phyloP scores from a whole-genome alignment of 805 yeast genomes.

The Starmerella tilneyi region DNA sequence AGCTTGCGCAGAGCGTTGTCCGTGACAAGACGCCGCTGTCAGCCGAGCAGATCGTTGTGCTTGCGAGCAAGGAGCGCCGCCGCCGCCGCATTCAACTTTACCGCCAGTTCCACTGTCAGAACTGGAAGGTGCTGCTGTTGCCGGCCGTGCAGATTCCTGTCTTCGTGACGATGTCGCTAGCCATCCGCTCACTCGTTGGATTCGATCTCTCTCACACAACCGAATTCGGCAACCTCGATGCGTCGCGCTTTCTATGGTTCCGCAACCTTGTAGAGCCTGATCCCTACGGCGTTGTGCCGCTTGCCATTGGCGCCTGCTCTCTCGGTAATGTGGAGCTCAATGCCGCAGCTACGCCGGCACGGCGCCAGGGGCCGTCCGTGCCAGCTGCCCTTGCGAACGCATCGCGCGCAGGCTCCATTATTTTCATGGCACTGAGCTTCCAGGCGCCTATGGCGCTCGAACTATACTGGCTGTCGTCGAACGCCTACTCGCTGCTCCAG shows the following conservation, averaged over 20 bases:
- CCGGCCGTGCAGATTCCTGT: slow-evolving; percentile 80
- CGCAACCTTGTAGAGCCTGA: slow-evolving; percentile 50
- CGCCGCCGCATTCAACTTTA: slow-evolving; percentile 65
- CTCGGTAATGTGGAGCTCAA: slow-evolving; percentile 78
- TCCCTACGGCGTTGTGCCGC: slow-evolving; percentile 55
- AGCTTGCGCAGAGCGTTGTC: slow-evolving; percentile 36
- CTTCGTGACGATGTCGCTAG: slow-evolving; percentile 70
- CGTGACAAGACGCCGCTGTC: slow-evolving; percentile 38
- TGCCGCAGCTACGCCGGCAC: slow-evolving; percentile 40
- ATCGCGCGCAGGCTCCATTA: slow-evolving; percentile 63
- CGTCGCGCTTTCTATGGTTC: slow-evolving; percentile 48
- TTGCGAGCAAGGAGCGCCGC: slow-evolving; percentile 68
- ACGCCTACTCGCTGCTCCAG: slow-evolving; percentile 62
- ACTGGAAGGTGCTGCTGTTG: slow-evolving; percentile 60
- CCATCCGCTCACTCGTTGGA: slow-evolving; percentile 68
- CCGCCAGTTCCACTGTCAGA: slow-evolving; percentile 53
- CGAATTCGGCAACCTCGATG: slow-evolving; percentile 22
- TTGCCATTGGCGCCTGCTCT: slow-evolving; percentile 58
- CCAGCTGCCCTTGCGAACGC: slow-evolving; percentile 44
- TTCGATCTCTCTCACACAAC: slow-evolving; percentile 28
- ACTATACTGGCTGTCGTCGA: slow-evolving; percentile 86
- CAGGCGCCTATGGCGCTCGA: slow-evolving; percentile 78
- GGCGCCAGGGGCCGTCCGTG: slow-evolving; percentile 24
- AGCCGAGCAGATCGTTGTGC: slow-evolving; percentile 65
- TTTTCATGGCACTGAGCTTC: slow-evolving; percentile 71